Evolutionary conservation across 2,329 filamentous ascomycete genomes (phyloP).

Genomic region (Trichoderma atroviride): DNA sequence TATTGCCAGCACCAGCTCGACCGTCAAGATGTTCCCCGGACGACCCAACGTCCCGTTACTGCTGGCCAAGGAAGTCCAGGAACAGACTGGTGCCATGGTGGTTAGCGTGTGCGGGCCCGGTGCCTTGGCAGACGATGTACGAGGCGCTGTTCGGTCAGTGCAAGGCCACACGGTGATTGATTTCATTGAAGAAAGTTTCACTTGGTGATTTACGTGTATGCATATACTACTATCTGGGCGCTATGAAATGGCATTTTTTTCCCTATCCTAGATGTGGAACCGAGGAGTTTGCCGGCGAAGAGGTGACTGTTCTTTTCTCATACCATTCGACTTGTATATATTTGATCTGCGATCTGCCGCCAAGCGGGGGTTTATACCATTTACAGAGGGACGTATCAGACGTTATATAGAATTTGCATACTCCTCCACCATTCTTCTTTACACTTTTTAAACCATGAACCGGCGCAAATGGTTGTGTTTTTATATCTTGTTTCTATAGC

Average conservation of each 20-base stretch:
- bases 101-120: slow-evolving; percentile 81
- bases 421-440: background rate
- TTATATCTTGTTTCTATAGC: slow-evolving; percentile 15
- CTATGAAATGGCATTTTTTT: slow-evolving; percentile 19
- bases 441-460: background rate
- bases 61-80: slow-evolving; percentile 78
- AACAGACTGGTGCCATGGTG: slow-evolving; percentile 84
- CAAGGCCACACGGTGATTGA: slow-evolving; percentile 68
- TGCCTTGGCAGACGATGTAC: slow-evolving; percentile 73
- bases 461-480: slow-evolving; percentile 14
- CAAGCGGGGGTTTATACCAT: slow-evolving; percentile 30
- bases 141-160: slow-evolving; percentile 65
- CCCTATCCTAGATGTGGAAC: slow-evolving; percentile 1
- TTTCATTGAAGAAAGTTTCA: slow-evolving; percentile 78
- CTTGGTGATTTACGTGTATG: slow-evolving; percentile 49
- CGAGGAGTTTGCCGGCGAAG: slow-evolving; percentile 16
- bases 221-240: slow-evolving; percentile 13
- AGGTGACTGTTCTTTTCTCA: slow-evolving; percentile 6
- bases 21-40: slow-evolving; percentile 90
- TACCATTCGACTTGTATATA: slow-evolving; percentile 38
- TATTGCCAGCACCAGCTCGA: slow-evolving; percentile 73
- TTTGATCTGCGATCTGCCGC: slow-evolving; percentile 28
- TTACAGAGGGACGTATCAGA: slow-evolving; percentile 24
- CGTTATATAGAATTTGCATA: slow-evolving; percentile 27
- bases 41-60: slow-evolving; percentile 80